Evolutionary conservation across 176 grass and related monocot genomes (phyloP), one percentile per base, ranked within the genome.

Genomic region (Echinochloa phyllopogon): DNA sequence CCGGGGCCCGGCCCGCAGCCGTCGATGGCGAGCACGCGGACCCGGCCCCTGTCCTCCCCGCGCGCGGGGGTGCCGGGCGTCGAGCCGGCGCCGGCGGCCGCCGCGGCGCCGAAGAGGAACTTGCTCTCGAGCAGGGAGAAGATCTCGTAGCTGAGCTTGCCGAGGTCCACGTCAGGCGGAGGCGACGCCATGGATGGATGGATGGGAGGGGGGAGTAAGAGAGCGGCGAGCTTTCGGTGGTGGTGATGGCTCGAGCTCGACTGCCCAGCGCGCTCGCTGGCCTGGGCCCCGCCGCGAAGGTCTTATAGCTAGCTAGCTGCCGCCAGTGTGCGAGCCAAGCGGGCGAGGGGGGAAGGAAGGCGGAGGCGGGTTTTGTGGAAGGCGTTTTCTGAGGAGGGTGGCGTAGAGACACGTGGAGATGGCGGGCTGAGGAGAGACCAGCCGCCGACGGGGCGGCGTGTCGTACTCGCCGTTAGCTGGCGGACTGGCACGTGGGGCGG

Each of bases 101-200:
- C 29, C 29, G 3, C 61, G 21, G 5, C 52, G 43, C 89, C 93
- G 47, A 92, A 98, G 41, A 98, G 87, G 87, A 98, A 95, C 85
- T 93, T 98, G 93, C 76, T 95, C 76, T 98, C 95, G 2, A 98
- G 89, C 11, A 98, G 80, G 5, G 95, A 95, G 87, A 98, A 98
- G 72, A 98, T 98, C 91, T 98, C 95, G 82, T 95, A 95, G 85
- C 91, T 95, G 3, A 98, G 87, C 89, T 93, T 98, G 78, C 92
- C 92, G 18, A 93, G 82, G 82, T 95, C 91, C 53, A 94, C 75
- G 67, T 83, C 89, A 0, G 77, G 18, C 11, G 33, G 69, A 42
- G 89, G 18, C 60, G 86, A 87, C 41, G 84, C 79, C 88, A 86
- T 86, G 29, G 21, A 1, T 24, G n/a, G 67, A 44, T 5, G 68